Evolutionary conservation across 1,139 yeast species (phyloP).

Genomic region (Kodamaea plutei): DNA sequence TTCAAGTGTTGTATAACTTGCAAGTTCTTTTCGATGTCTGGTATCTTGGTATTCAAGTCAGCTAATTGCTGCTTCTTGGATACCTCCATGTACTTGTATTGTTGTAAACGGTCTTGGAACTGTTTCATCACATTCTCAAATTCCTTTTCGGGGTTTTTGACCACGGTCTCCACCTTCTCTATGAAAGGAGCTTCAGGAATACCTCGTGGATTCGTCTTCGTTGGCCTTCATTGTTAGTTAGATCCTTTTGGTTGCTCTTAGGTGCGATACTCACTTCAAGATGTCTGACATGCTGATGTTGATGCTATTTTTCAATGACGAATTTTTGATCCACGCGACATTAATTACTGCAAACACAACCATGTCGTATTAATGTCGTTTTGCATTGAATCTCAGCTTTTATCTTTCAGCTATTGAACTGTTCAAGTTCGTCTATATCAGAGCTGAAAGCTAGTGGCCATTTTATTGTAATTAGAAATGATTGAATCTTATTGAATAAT

Average conservation of each 20-base stretch:
- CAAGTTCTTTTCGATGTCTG: constrained; percentile 83
- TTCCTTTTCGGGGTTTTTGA: constrained; percentile 61
- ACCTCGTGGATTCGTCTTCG: constrained; percentile 76
- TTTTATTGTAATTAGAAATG: too few relatives aligned
- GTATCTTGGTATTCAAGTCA: constrained; percentile 71
- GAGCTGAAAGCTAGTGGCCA: too few relatives aligned
- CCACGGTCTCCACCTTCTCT: constrained; percentile 72
- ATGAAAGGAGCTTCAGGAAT: constrained; percentile 96
- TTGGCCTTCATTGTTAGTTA: constrained; percentile 40
- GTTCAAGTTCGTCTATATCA: too few relatives aligned
- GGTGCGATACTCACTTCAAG: constrained; percentile 6
- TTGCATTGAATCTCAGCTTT: too few relatives aligned
- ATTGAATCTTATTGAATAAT: too few relatives aligned
- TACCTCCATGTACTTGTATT: constrained; percentile 84
- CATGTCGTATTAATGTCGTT: too few relatives aligned
- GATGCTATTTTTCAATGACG: too few relatives aligned
- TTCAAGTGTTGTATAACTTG: constrained; percentile 64
- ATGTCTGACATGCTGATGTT: constrained; percentile 8
- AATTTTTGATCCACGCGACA: too few relatives aligned
- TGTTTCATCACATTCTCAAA: constrained; percentile 64
- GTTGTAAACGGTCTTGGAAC: constrained; percentile 76
- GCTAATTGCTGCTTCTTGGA: constrained; percentile 68
- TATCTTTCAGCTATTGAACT: too few relatives aligned
- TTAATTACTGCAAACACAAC: too few relatives aligned
- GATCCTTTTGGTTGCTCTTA: not conserved